Evolutionary conservation across 139 green algal genomes (phyloP).

Genomic region (Coccomyxa sp.): DNA sequence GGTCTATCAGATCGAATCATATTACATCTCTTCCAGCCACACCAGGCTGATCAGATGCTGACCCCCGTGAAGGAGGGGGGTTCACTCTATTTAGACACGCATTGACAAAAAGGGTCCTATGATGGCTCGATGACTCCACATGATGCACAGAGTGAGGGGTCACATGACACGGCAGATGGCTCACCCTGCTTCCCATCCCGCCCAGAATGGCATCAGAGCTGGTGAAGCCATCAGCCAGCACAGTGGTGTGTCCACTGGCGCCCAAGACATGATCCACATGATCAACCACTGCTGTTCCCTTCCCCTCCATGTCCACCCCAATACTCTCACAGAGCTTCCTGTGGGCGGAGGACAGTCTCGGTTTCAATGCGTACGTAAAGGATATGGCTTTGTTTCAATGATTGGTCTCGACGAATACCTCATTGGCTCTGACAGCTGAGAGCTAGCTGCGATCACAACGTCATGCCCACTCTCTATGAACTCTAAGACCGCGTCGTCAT

Average conservation of each 20-base stretch:
- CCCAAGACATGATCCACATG: background rate
- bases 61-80: no score
- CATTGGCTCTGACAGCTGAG: slow-evolving; percentile 43
- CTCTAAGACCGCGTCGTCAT: slow-evolving; percentile 58
- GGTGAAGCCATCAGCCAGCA: background rate
- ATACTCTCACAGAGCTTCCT: slow-evolving; percentile 51
- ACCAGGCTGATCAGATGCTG: no score
- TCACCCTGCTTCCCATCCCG: background rate
- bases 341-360: slow-evolving; percentile 1
- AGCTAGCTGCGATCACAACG: slow-evolving; percentile 66
- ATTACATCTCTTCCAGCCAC: no score
- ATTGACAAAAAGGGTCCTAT: background rate
- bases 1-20: background rate
- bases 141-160: background rate
- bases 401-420: background rate
- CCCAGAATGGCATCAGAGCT: background rate
- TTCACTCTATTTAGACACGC: no score
- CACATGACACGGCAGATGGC: background rate
- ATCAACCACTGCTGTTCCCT: slow-evolving; percentile 36
- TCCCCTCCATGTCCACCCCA: slow-evolving; percentile 74
- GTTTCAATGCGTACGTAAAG: background rate
- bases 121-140: background rate
- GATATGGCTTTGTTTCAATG: background rate
- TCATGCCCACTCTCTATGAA: slow-evolving; percentile 84
- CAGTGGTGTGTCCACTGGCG: slow-evolving; percentile 11